These are phyloP conservation scores for Wickerhamiella galacta DNA, from an alignment of 805 yeast species.

Conservation along the genomic window DNA sequence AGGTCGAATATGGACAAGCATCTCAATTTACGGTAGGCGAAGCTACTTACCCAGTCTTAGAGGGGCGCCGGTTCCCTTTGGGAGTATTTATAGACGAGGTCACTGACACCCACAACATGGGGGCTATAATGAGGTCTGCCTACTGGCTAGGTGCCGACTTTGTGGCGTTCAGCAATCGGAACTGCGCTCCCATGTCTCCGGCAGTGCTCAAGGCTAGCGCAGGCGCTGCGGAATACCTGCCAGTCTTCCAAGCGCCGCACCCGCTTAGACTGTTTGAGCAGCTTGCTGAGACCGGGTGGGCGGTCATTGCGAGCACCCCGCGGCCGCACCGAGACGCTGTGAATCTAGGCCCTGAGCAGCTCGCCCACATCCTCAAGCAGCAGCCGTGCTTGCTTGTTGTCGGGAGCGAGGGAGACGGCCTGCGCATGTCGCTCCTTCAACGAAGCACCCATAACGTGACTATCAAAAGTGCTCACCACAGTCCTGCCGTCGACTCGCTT, in stretches of 20 bases:
- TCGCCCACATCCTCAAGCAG: constrained; percentile 28
- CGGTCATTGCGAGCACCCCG: constrained; percentile 44
- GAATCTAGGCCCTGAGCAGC: constrained; percentile 17
- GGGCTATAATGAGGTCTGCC: constrained; percentile 67
- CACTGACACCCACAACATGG: constrained; percentile 76
- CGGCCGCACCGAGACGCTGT: constrained; percentile 24
- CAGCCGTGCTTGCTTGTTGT: constrained; percentile 55
- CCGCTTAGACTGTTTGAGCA: constrained; percentile 47
- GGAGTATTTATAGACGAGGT: constrained; percentile 66
- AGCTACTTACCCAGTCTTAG: neutral
- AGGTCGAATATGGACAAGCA: too few species aligned
- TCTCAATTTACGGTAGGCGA: too few species aligned
- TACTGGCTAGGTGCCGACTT: constrained; percentile 73
- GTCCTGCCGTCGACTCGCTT: constrained; percentile 45
- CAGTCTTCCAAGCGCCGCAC: constrained; percentile 39
- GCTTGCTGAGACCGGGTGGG: constrained; percentile 49
- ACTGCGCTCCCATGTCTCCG: constrained; percentile 62
- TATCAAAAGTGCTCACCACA: constrained; percentile 1
- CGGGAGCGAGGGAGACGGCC: constrained; percentile 79
- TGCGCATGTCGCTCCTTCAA: constrained; percentile 45
- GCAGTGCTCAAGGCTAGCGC: constrained; percentile 66
- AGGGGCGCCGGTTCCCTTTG: constrained; percentile 32
- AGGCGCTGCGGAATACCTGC: constrained; percentile 66
- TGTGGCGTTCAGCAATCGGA: constrained; percentile 47
- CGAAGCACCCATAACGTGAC: constrained; percentile 18